Conservation (phyloP, 192 early-diverging fungal genomes). For the Diversispora epigaea region DNA sequence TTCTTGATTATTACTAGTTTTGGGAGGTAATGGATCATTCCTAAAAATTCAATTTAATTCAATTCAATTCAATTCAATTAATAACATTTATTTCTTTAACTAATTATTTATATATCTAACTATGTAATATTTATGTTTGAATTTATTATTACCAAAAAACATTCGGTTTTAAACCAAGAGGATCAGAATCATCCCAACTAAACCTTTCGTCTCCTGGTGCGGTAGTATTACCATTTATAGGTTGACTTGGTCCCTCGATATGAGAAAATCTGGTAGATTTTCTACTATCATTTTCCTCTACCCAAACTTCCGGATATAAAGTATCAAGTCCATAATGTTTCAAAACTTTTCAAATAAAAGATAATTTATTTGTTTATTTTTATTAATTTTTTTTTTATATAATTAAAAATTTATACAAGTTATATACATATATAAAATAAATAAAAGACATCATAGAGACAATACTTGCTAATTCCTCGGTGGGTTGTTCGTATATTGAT, state of each 20-base stretch:
- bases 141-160: constrained; percentile 16
- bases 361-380: no score
- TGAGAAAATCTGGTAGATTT: constrained; percentile 34
- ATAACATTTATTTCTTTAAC: background rate
- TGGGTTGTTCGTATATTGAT: background rate
- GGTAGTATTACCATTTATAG: constrained; percentile 14
- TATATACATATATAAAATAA: background rate
- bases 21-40: background rate
- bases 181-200: constrained; percentile 46
- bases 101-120: background rate
- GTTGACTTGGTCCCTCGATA: constrained; percentile 35
- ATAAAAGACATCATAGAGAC: background rate
- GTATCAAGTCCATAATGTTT: constrained; percentile 55
- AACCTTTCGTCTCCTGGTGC: constrained; percentile 35
- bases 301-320: constrained; percentile 49
- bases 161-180: constrained; percentile 42
- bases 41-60: background rate
- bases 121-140: no score
- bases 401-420: background rate
- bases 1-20: background rate
- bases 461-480: background rate
- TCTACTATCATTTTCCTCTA: constrained; percentile 45
- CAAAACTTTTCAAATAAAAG: constrained; percentile 40
- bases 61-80: background rate
- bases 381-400: no score